Evolutionary conservation across 495 filamentous ascomycete species (phyloP).

Genomic region (Xylaria nigripes): DNA sequence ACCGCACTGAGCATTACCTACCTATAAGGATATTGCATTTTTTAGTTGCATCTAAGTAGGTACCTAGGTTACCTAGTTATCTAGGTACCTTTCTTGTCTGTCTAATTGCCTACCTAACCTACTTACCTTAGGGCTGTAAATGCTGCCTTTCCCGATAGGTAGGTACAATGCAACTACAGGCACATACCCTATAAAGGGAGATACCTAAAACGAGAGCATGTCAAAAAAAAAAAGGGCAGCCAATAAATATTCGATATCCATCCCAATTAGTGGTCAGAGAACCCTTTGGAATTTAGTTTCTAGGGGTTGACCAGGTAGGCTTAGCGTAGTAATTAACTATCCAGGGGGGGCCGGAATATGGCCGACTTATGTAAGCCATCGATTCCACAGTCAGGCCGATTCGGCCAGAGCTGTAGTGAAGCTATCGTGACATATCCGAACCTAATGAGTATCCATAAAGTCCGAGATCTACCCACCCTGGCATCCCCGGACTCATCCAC

Average conservation of each 20-base stretch:
- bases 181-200: background rate
- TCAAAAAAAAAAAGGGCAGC: background rate
- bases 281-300: background rate
- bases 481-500: background rate
- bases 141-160: too few species aligned
- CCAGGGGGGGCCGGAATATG: background rate
- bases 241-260: background rate
- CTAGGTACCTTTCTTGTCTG: too few species aligned
- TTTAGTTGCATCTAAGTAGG: too few species aligned
- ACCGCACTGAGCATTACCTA: background rate
- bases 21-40: background rate
- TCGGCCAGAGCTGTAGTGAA: background rate
- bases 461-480: background rate
- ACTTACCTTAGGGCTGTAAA: too few species aligned
- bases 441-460: background rate
- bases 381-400: background rate
- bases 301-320: background rate
- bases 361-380: background rate
- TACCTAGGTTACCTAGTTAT: too few species aligned
- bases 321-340: background rate
- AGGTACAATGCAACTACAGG: too few species aligned
- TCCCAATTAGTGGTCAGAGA: background rate
- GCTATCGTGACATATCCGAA: slow-evolving; percentile 4
- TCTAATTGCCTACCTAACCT: too few species aligned
- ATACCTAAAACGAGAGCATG: background rate